These are phyloP conservation scores for Didymella keratinophila DNA, from an alignment of 2,329 filamentous ascomycete species.

Conservation along the genomic window DNA sequence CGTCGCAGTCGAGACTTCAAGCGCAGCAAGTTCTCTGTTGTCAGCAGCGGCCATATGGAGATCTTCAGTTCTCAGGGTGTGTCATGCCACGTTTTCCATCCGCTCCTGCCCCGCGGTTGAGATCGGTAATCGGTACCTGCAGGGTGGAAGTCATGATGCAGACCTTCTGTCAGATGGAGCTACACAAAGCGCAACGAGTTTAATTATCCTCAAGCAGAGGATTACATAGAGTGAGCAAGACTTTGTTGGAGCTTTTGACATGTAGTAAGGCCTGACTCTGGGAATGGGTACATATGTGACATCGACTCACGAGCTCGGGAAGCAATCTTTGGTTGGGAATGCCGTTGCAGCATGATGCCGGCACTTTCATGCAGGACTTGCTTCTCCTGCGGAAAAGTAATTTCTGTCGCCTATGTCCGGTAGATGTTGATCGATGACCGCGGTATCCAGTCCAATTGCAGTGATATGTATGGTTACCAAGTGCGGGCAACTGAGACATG, in stretches of 20 bases:
- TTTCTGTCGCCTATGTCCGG: not conserved
- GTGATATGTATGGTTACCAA: not conserved
- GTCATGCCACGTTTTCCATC: not conserved
- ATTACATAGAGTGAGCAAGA: not conserved
- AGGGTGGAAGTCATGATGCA: constrained; percentile 5
- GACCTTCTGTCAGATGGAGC: not conserved
- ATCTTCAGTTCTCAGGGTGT: not conserved
- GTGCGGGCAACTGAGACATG: not conserved
- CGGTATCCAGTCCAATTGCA: not conserved
- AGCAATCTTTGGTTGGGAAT: not conserved
- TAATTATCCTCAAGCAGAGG: not conserved
- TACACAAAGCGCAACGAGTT: not conserved
- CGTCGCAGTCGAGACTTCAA: not conserved
- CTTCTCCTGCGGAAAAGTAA: not conserved
- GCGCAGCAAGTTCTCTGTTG: not conserved
- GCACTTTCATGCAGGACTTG: not conserved
- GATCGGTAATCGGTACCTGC: constrained; percentile 14
- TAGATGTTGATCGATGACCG: no score
- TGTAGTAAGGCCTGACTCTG: not conserved
- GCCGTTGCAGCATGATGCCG: not conserved
- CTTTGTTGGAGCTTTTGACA: not conserved
- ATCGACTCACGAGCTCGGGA: not conserved
- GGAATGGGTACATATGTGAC: not conserved
- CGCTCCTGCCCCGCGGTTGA: not conserved
- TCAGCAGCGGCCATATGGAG: not conserved